Base-by-base conservation (phyloP, 495 filamentous ascomycete species). In the Neurospora cerealis region DNA sequence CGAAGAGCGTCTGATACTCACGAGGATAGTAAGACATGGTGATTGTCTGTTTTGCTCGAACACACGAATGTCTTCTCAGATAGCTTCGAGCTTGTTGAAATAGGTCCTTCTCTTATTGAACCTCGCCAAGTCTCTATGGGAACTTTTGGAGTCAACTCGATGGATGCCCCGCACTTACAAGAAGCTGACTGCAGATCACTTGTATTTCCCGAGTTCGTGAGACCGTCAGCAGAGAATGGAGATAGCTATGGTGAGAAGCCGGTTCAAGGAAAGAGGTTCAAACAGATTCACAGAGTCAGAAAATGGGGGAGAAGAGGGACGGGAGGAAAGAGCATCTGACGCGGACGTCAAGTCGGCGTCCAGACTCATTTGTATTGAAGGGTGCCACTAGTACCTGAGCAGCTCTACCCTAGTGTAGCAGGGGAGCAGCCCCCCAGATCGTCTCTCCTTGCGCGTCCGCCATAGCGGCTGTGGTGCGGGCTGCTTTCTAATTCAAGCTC, bases 11-110 rank as follows among this genome's bases (percentile, higher is more conserved):
- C 5, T 5, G 36, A 44, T 4, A 80, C 79, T 80, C 54, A 81
- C 79, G 79, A 62, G 79, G 79, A 75, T 81, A 81, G 75, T 81
- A 81, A 3, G 79, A 80, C 79, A 81, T 81, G 1, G 73, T 73
- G 60, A 28, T 38, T 60, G 21, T 34, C 15, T 34, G 54, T 66
- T 17, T 34, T 60, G 48, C 7, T 34, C 15, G 3, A 34, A 34
- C 15, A 8, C 28, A 8, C 21, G 15, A 34, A 17, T 34, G 15
- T 66, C 6, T 66, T 60, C 5, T 60, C 54, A 5, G 54, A 17
- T 34, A 34, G 28, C 5, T 17, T 62, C 6, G 7, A 9, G 13
- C 5, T 13, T 24, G 48, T 3, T 15, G 2, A 28, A 24, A 54
- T n/a, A 5, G 44, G 28, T 19, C 10, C 21, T 62, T 28, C 24